Percentiles rank a stretch among this genome's conserved stretches.
Evolutionary conservation across 768 basidiomycete species (phyloP).

Genomic region (Mrakia hoshinonis): DNA sequence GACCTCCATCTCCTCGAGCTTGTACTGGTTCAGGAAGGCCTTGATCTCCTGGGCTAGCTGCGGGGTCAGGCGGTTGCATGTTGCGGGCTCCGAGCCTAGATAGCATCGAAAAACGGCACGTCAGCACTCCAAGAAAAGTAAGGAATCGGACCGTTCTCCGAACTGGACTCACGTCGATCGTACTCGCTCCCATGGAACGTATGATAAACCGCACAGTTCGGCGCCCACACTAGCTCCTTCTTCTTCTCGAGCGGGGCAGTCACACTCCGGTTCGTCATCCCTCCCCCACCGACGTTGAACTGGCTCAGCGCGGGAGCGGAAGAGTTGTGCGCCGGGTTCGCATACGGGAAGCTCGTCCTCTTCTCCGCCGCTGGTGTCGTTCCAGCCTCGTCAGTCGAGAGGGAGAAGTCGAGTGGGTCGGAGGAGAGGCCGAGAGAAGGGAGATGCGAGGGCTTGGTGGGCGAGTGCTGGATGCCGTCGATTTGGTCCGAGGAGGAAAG

Average conservation of each 20-base stretch:
- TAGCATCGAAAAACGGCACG: not conserved
- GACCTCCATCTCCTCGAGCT: slow-evolving; percentile 99
- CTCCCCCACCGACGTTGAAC: slow-evolving; percentile 24
- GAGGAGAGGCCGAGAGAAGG: slow-evolving; percentile 28
- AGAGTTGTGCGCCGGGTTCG: slow-evolving; percentile 71
- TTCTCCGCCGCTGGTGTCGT: slow-evolving; percentile 3
- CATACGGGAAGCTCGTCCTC: slow-evolving; percentile 50
- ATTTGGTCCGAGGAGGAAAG: slow-evolving; percentile 31
- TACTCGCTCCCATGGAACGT: slow-evolving; percentile 89
- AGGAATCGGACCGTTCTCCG: not conserved
- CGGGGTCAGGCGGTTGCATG: slow-evolving; percentile 92
- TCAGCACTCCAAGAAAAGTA: not conserved
- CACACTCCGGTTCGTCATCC: slow-evolving; percentile 29
- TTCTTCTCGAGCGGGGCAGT: slow-evolving; percentile 51
- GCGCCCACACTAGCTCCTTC: slow-evolving; percentile 79
- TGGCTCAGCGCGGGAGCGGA: slow-evolving; percentile 79
- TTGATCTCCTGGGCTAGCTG: slow-evolving; percentile 92
- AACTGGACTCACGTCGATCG: slow-evolving; percentile 62
- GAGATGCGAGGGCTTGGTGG: slow-evolving; percentile 35
- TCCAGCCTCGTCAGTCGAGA: slow-evolving; percentile 48
- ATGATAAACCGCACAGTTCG: slow-evolving; percentile 86
- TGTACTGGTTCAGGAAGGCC: slow-evolving; percentile 74
- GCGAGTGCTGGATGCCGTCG: too few relatives aligned
- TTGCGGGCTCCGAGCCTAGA: slow-evolving; percentile 64
- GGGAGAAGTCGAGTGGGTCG: slow-evolving; percentile 49